Conservation (phyloP, 352 stramenopile species). For the Phytophthora melonis region DNA sequence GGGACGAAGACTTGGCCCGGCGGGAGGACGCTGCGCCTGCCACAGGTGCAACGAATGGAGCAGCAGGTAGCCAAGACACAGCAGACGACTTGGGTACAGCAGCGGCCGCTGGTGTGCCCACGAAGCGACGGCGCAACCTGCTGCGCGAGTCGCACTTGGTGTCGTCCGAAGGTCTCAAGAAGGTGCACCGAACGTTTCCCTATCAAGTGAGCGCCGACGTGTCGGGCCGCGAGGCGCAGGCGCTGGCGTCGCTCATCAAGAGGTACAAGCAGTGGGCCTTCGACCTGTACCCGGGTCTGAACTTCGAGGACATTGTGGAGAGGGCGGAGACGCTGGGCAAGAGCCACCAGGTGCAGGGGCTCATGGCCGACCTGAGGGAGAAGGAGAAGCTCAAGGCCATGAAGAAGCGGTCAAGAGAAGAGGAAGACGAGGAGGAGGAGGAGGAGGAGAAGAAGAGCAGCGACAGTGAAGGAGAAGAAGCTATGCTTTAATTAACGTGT, state of each 20-base stretch:
- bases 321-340: constrained; percentile 69
- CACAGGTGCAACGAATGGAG: not conserved
- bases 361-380: constrained; percentile 66
- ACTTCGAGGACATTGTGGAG: constrained; percentile 87
- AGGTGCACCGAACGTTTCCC: constrained; percentile 77
- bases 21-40: constrained; percentile 12
- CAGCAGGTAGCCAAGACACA: constrained; percentile 10
- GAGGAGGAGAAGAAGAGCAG: not conserved
- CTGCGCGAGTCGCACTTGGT: constrained; percentile 76
- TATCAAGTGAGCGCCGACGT: constrained; percentile 70
- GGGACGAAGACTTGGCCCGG: constrained; percentile 52
- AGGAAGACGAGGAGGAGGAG: constrained; percentile 13
- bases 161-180: constrained; percentile 69
- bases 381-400: constrained; percentile 62
- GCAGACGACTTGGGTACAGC: constrained; percentile 10
- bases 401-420: constrained; percentile 20
- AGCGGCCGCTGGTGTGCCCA: not conserved
- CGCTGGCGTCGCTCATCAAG: constrained; percentile 68
- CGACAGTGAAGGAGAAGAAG: constrained; percentile 44
- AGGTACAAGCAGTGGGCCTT: constrained; percentile 91
- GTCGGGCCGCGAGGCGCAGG: constrained; percentile 68
- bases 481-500: constrained; percentile 42
- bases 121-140: constrained; percentile 62
- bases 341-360: constrained; percentile 63
- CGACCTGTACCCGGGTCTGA: constrained; percentile 82